Evolutionary conservation across 768 basidiomycete genomes (phyloP), one percentile per base, ranked within the genome.

Genomic region (Boletus barrowsii): DNA sequence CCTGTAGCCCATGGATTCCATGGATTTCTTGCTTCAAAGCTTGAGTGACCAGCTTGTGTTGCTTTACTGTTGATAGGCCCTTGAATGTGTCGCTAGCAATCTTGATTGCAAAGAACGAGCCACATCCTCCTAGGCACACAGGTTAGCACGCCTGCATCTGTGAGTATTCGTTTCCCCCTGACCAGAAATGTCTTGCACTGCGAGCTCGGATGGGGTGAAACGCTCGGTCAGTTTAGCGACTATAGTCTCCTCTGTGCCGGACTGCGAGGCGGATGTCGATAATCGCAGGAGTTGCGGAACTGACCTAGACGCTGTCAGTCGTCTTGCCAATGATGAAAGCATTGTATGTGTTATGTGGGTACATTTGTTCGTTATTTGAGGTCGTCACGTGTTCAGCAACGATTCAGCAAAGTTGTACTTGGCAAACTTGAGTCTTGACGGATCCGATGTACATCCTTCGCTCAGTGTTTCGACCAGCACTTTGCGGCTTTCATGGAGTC

Each of bases 131-230:
- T 97, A 43, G 20, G 32, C 14, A 46, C 15, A 62, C 45, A 40
- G 42, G 48, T 58, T 14, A 48, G 29, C 29, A 29, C 8, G 8
- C 53, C 42, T 44, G 33, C 30, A 33, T n/a, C 4, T n/a, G 24
- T 2, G 29, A 29, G 24, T 33, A 30, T 42, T 42, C 14, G 44
- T 37, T 46, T 35, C 17, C 22, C 29, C 66, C 81, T 57, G 22
- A 94, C 96, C 96, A 26, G 95, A 98, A n/a, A 95, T 83, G 70
- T 99, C 96, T 73, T 94, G 86, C 3, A 98, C 94, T 56, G 84
- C 80, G 18, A 98, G 75, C 55, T 86, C 81, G 14, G 87, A 83
- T 10, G 95, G 91, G n/a, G 79, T 73, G 68, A 99, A 93, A 62
- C 73, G 82, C 39, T 82, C 79, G 13, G 77, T 78, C 29, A 98